These are phyloP conservation scores for Warburgia ugandensis DNA, from an alignment of 164 flowering plant species.

Conservation along the genomic window DNA sequence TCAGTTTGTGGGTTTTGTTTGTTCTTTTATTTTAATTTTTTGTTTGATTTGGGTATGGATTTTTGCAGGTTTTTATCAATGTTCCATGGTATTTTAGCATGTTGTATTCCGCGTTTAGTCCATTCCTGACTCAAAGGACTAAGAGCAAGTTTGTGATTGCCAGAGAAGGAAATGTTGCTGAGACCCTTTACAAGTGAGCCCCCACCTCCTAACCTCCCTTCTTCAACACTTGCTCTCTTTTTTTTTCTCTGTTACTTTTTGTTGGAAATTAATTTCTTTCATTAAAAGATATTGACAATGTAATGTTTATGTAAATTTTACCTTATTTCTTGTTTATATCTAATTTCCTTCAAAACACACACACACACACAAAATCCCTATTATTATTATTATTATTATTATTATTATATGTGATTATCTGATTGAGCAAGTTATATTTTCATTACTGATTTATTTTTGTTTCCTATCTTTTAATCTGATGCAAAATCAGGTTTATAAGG, in stretches of 20 bases:
- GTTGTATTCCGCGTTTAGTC: constrained; percentile 84
- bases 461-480: neutral
- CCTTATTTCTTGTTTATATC: too few relatives aligned
- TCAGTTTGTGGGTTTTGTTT: neutral
- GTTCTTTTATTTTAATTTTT: constrained; percentile 1
- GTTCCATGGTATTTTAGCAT: constrained; percentile 92
- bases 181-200: constrained; percentile 83
- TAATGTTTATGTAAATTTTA: too few relatives aligned
- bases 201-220: neutral
- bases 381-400: neutral
- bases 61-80: constrained; percentile 67
- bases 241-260: neutral
- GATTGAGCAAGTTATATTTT: neutral
- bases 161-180: constrained; percentile 77
- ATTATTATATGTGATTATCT: neutral
- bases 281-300: too few relatives aligned
- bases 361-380: too few relatives aligned
- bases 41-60: neutral
- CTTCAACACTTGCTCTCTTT: neutral
- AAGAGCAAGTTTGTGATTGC: constrained; percentile 96
- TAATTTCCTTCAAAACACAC: too few relatives aligned
- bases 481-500: constrained; percentile 52
- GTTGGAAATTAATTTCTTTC: neutral
- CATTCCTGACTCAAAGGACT: constrained; percentile 87
- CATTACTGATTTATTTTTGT: neutral